phyloP scores from a whole-genome alignment of 2,329 filamentous ascomycete genomes.

The Aureobasidium uvarum region DNA sequence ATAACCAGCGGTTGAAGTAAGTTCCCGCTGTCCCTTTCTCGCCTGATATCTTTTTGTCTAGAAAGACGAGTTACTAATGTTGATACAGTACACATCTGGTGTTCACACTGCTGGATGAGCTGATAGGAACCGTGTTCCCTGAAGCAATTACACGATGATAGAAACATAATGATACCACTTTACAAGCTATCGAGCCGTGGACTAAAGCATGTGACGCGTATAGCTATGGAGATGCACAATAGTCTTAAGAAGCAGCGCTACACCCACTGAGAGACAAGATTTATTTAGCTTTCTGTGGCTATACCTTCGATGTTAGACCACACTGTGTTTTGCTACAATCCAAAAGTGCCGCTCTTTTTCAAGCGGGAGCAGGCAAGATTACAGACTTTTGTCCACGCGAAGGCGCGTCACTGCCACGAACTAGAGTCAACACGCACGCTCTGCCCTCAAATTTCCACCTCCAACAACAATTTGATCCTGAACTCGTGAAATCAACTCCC shows the following conservation, averaged over 20 bases:
- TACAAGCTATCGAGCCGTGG: background rate
- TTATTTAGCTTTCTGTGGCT: no score
- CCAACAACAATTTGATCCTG: no score
- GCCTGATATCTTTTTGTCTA: background rate
- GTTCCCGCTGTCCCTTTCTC: slow-evolving; percentile 40
- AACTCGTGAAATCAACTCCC: background rate
- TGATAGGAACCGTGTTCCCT: slow-evolving; percentile 48
- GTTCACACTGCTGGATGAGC: slow-evolving; percentile 52
- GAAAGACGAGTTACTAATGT: slow-evolving; percentile 30
- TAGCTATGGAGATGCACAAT: no score
- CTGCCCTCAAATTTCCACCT: background rate
- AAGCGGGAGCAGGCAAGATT: no score
- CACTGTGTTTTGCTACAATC: no score
- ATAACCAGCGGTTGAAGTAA: slow-evolving; percentile 87
- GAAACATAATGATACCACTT: background rate
- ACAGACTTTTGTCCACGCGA: no score
- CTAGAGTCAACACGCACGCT: background rate
- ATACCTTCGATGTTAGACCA: no score
- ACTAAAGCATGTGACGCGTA: no score
- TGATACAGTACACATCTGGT: slow-evolving; percentile 48
- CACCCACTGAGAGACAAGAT: no score
- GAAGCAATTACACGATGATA: slow-evolving; percentile 31
- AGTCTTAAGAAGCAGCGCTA: no score
- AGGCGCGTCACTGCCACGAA: slow-evolving; percentile 4
- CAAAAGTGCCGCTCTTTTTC: no score